Conservation (phyloP, 106 monocot genomes). For the Cymbidium sinense region DNA sequence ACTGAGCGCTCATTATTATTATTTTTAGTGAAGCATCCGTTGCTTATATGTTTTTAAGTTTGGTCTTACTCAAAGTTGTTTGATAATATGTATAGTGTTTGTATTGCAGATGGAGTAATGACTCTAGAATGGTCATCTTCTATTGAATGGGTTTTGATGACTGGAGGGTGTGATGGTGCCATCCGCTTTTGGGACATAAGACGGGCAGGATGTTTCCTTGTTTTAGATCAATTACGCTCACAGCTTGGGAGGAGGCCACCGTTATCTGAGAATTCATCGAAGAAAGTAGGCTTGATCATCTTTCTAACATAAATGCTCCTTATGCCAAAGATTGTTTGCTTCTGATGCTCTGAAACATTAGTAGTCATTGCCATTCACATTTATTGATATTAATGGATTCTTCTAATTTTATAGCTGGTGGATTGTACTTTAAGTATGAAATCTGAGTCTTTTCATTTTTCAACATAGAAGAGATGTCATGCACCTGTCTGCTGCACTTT, state of each 20-base stretch:
- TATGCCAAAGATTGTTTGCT: neutral
- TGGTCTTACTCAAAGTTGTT: slow-evolving; percentile 1
- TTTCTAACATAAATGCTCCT: neutral
- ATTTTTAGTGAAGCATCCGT: no score
- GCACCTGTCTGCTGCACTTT: neutral
- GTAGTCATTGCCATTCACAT: neutral
- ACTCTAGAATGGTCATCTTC: slow-evolving; percentile 87
- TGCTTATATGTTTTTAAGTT: neutral
- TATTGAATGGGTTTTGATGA: slow-evolving; percentile 83
- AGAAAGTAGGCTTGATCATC: slow-evolving; percentile 32
- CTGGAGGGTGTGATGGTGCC: slow-evolving; percentile 91
- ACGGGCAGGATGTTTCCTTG: slow-evolving; percentile 87
- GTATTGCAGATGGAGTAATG: slow-evolving; percentile 89
- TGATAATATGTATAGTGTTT: neutral
- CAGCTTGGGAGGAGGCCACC: slow-evolving; percentile 84
- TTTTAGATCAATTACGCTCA: slow-evolving; percentile 82
- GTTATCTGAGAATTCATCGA: slow-evolving; percentile 28
- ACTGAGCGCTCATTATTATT: no score
- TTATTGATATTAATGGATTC: neutral
- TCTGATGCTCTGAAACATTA: neutral
- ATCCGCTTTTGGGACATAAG: slow-evolving; percentile 99
- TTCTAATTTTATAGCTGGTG: neutral
- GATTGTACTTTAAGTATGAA: neutral
- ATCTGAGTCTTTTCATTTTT: neutral
- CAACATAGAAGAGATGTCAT: neutral